Evolutionary conservation across 106 monocot species (phyloP).

Genomic region (Dendrobium officinale): DNA sequence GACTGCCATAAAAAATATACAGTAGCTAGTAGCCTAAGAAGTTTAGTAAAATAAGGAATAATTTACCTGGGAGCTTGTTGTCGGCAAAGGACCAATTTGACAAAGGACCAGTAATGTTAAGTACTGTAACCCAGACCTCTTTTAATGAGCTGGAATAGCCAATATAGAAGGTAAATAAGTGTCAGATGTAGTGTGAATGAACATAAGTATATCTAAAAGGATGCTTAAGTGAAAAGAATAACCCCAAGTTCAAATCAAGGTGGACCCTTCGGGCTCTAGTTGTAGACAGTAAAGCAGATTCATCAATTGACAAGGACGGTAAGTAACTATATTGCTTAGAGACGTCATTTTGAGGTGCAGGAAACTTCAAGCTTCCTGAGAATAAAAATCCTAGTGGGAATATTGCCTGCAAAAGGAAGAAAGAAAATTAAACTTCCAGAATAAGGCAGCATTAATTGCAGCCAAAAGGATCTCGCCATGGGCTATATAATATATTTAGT

Average conservation of each 20-base stretch:
- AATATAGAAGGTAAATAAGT: conserved; percentile 9
- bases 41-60: neutral
- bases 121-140: conserved; percentile 73
- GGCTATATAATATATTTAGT: too few relatives aligned
- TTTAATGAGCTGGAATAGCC: conserved; percentile 53
- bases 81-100: conserved; percentile 95
- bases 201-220: neutral
- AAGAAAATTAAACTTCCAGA: neutral
- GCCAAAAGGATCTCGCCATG: neutral
- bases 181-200: neutral
- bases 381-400: conserved; percentile 81
- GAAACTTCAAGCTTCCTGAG: conserved; percentile 72
- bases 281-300: conserved; percentile 16
- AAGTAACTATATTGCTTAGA: conserved; percentile 44
- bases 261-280: conserved; percentile 47
- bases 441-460: neutral
- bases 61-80: conserved; percentile 63
- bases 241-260: conserved; percentile 83
- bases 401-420: conserved; percentile 47
- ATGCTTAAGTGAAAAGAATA: neutral
- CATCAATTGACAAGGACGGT: conserved; percentile 38
- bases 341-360: conserved; percentile 42
- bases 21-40: neutral
- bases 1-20: neutral
- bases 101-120: conserved; percentile 92